Base-by-base conservation (phyloP, 1,139 yeast species). In the Candida smagusa region DNA sequence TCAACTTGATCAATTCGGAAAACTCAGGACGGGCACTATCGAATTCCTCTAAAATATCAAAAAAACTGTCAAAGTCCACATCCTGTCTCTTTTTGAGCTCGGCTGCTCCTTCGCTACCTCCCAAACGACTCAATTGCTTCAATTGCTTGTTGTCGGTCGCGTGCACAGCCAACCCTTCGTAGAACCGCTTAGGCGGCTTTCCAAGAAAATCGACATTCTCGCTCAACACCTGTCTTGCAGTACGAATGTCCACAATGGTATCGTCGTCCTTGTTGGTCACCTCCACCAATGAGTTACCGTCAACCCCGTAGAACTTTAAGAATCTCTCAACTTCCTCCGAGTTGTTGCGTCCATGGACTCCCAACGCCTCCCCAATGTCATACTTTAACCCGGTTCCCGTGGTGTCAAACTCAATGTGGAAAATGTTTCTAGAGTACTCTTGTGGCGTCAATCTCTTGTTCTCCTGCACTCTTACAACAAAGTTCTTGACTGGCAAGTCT, bases 281-380 rank as follows among this genome's bases (percentile, higher is more conserved):
- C 48, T 82, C 80, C 36, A 90, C 79, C 33, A 87, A 58, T 12
- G 80, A 74, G 43, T 84, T 77, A 23, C 84, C 79, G 49, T 84
- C 76, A 41, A 89, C 70, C 2, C 86, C 88, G 56, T 89, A 92
- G 57, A 72, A 75, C 24, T 71, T 53, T 50, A 92, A 73, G 61
- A 92, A 92, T 45, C 73, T 74, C 39, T 71, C 77, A 36, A 89
- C 96, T 35, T 70, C 74, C 25, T 68, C 74, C 27, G 72, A 60
- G 48, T 79, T 76, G 68, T 92, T 92, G 56, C 94, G 83, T 33
- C 95, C 97, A 55, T 92, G 97, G 43, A 92, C 79, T 56, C 97
- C 98, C 45, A 92, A 77, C 7, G 97, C 96, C 69, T 92, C 98
- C 59, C 98, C 98, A 57, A 92, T 86, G 46, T 82, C 94, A 59